Conservation (phyloP, 352 stramenopile genomes). For the Blastocystis sp. region DNA sequence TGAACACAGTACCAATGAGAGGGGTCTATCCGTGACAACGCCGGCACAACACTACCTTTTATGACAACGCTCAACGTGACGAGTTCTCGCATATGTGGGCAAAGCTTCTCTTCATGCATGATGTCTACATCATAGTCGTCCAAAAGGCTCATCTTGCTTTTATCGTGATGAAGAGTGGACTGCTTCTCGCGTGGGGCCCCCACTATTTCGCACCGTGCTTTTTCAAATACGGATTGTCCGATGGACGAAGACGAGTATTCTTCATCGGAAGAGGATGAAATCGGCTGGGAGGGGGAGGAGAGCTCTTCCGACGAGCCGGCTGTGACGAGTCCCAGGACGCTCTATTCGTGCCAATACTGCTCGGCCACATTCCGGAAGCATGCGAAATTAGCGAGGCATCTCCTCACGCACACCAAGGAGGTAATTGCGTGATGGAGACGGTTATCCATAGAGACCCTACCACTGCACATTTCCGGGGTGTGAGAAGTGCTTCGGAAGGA, state of each 20-base stretch:
- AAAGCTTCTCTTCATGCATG: not conserved
- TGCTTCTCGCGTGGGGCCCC: too few species aligned
- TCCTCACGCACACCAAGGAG: constrained; percentile 56
- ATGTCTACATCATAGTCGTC: not conserved
- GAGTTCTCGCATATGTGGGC: not conserved
- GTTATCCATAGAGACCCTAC: constrained; percentile 45
- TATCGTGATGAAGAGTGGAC: too few species aligned
- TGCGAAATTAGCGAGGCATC: constrained; percentile 39
- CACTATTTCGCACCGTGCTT: too few species aligned
- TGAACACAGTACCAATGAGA: not conserved
- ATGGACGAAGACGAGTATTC: constrained; percentile 11
- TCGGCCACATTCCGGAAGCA: constrained; percentile 21
- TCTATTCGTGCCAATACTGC: constrained; percentile 34
- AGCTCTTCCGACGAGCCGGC: constrained; percentile 2
- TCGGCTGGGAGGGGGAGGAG: not conserved
- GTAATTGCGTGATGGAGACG: not conserved
- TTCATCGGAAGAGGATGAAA: not conserved
- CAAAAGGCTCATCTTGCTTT: not conserved
- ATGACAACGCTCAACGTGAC: not conserved
- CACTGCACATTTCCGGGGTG: constrained; percentile 50
- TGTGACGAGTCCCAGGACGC: not conserved
- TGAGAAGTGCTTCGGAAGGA: constrained; percentile 45
- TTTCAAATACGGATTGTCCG: not conserved
- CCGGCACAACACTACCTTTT: not conserved
- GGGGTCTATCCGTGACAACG: not conserved